Percentiles rank a stretch among this genome's conserved stretches.
Conservation (phyloP, 2,329 filamentous ascomycete genomes). For the Arthrobotrys megalospora region DNA sequence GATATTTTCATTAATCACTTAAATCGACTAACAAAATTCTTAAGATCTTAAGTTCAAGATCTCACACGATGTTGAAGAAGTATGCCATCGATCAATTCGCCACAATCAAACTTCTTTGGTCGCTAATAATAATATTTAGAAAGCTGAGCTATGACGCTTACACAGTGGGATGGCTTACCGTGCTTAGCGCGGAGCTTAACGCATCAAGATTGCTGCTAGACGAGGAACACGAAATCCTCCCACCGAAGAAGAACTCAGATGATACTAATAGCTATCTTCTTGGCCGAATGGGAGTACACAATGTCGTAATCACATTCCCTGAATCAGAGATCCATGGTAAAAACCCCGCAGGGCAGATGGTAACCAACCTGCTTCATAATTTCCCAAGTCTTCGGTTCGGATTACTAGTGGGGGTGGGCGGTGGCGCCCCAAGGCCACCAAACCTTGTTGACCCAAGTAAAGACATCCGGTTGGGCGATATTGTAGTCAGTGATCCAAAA, state of each 20-base stretch:
- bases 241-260: background rate
- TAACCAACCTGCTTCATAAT: conserved; percentile 2
- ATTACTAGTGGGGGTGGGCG: conserved; percentile 17
- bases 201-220: conserved; percentile 7
- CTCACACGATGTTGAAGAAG: no score
- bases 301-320: conserved; percentile 13
- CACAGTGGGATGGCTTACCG: background rate
- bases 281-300: conserved; percentile 19
- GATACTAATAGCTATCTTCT: conserved; percentile 9
- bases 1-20: no score
- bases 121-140: background rate
- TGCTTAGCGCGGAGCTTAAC: background rate
- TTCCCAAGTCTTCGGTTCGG: conserved; percentile 15
- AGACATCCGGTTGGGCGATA: conserved; percentile 29
- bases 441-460: conserved; percentile 1
- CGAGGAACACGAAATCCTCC: conserved; percentile 5
- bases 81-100: no score
- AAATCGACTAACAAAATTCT: no score
- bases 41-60: no score
- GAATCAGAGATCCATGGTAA: background rate
- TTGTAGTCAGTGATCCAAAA: conserved; percentile 1
- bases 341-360: background rate
- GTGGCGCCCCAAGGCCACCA: background rate
- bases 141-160: conserved; percentile 10
- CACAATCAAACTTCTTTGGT: no score